These are phyloP conservation scores for Paecilomyces niveus DNA, from an alignment of 2,329 filamentous ascomycete species.

Conservation along the genomic window DNA sequence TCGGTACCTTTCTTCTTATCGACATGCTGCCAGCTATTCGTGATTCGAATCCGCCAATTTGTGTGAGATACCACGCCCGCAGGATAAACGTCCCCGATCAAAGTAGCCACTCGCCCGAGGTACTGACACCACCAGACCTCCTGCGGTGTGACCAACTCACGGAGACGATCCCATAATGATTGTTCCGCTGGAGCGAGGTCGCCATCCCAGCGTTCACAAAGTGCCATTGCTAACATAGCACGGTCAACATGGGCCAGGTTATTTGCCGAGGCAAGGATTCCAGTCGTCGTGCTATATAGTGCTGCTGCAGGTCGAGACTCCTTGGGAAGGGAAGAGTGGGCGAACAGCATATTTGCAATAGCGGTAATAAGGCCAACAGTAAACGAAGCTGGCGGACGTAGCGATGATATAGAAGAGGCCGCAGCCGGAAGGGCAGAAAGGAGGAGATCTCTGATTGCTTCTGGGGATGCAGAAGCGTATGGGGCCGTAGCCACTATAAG, in stretches of 20 bases:
- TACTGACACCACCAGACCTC: conserved; percentile 61
- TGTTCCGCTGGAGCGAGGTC: conserved; percentile 53
- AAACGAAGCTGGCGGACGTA: conserved; percentile 35
- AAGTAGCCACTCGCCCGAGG: conserved; percentile 51
- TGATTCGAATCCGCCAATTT: conserved; percentile 32
- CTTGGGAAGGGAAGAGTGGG: conserved; percentile 45
- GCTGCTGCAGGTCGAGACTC: conserved; percentile 58
- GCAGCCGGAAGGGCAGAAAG: conserved; percentile 38
- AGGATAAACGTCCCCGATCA: conserved; percentile 56
- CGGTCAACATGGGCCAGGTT: conserved; percentile 67
- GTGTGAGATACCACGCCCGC: conserved; percentile 39
- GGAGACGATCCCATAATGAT: conserved; percentile 47
- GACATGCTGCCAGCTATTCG: conserved; percentile 35
- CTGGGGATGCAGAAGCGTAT: conserved; percentile 44
- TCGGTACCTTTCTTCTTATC: conserved; percentile 32
- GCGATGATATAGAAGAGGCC: conserved; percentile 10
- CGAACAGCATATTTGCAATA: conserved; percentile 54
- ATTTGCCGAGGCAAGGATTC: conserved; percentile 60
- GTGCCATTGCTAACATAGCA: conserved; percentile 62
- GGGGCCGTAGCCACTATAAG: conserved; percentile 54
- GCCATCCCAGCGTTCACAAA: conserved; percentile 69
- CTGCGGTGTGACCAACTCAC: conserved; percentile 46
- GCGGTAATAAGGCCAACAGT: conserved; percentile 45
- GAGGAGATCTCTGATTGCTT: conserved; percentile 44
- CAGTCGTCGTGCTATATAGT: conserved; percentile 64